Conservation (phyloP, 2,329 filamentous ascomycete species). For the Colletotrichum musae region DNA sequence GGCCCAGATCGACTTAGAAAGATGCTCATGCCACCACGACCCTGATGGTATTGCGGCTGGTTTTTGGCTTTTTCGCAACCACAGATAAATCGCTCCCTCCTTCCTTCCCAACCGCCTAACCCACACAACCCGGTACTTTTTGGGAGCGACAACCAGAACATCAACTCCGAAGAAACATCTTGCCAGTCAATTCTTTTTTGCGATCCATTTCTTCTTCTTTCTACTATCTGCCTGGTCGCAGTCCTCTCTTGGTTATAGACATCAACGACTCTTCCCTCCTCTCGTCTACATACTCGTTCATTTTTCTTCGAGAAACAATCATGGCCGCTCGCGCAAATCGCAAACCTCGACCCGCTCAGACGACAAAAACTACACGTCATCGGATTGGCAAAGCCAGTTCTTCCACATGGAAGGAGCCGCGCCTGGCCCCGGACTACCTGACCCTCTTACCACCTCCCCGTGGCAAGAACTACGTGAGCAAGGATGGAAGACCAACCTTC, state of each 20-base stretch:
- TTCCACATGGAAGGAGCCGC: conserved; percentile 32
- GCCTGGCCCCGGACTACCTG: conserved; percentile 29
- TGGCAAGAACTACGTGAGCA: conserved; percentile 17
- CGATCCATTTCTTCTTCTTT: not conserved
- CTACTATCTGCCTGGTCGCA: not conserved
- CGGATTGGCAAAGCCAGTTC: not conserved
- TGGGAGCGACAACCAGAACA: no score
- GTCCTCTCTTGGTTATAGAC: not conserved
- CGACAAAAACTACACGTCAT: not conserved
- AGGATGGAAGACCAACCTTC: conserved; percentile 29
- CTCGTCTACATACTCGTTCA: not conserved
- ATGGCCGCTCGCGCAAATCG: conserved; percentile 1
- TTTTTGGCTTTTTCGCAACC: conserved; percentile 14
- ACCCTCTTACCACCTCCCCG: not conserved
- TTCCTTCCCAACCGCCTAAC: not conserved
- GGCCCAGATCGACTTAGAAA: not conserved
- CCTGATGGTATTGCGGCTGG: conserved; percentile 3
- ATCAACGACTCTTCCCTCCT: not conserved
- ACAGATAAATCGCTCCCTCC: conserved; percentile 15
- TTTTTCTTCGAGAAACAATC: not conserved
- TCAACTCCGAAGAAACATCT: not conserved
- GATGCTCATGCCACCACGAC: no score
- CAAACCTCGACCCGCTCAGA: not conserved
- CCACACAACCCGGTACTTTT: not conserved
- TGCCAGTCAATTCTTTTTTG: not conserved